Evolutionary conservation across 208 protist genomes (phyloP), one percentile per base, ranked within the genome.

Genomic region (Jaenimonas drosophilae): DNA sequence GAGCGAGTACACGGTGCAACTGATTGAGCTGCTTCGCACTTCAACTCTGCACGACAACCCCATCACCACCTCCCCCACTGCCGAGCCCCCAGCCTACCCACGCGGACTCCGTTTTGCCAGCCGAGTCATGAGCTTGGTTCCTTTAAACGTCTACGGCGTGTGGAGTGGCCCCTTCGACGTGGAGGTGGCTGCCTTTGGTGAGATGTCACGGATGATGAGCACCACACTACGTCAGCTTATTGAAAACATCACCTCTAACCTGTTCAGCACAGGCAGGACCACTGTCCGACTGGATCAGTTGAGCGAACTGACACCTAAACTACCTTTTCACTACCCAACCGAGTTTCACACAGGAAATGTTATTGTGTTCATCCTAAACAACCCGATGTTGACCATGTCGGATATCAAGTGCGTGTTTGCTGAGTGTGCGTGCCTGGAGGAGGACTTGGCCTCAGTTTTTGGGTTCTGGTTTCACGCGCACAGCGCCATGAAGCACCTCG

Each of bases 21-120:
- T 76, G 53, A 70, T 76, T 50, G 68, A 76, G 37, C 56, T 76
- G 12, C 9, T 59, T 4, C 68, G 68, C 47, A 70, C 59, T 28
- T 36, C 40, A 2, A 33, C 68, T 2, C 49, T 55, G 16, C 33
- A 55, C 33, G 49, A 55, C 39, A 42, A 47, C 17, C 49, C 36
- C 4, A 54, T 76, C 28, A 48, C 44, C 1, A 54, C 70, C 27
- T 46, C 39, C 2, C 39, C 64, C 17, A 46, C 54, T 7, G 9
- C 37, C 7, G 30, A 33, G 26, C 27, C 32, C 3, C 37, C 42
- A 2, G 28, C 56, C 16, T 33, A 56, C 21, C 33, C 52, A 26
- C 27, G 24, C 4, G 50, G 57, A n/a, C 34, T 75, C 43, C 34
- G 56, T 28, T 40, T 75, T 12, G 67, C 67, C 23, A 60, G 55